A percentile compares a stretch with the other conserved stretches of the same genome.
These are phyloP conservation scores for Panicum miliaceum DNA, from an alignment of 176 grass and related monocot genomes.

Conservation along the genomic window DNA sequence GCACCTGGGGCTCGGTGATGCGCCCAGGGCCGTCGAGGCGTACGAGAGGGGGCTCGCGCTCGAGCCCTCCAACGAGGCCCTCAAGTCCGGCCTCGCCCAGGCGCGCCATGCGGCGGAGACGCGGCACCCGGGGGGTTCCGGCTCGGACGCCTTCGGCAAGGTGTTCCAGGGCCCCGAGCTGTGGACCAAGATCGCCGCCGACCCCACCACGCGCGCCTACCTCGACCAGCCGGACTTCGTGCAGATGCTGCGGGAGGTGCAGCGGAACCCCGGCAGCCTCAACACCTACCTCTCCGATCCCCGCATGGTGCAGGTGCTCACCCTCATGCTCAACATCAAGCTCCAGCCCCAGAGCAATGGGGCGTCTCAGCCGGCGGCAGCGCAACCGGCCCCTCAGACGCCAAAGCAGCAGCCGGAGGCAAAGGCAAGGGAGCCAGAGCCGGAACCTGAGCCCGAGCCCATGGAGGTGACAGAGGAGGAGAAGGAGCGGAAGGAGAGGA, in stretches of 20 bases:
- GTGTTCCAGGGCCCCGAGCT: constrained; percentile 96
- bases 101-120: constrained; percentile 53
- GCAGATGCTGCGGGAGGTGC: constrained; percentile 84
- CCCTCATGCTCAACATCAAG: constrained; percentile 85
- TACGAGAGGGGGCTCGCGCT: constrained; percentile 85
- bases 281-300: constrained; percentile 76
- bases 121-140: constrained; percentile 23
- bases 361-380: constrained; percentile 22
- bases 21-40: constrained; percentile 52
- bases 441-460: constrained; percentile 53
- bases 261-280: constrained; percentile 80
- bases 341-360: constrained; percentile 47
- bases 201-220: constrained; percentile 74
- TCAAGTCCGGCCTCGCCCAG: constrained; percentile 63
- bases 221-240: constrained; percentile 89
- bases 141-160: constrained; percentile 58
- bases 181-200: constrained; percentile 82
- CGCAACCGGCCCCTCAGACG: constrained; percentile 35
- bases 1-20: constrained; percentile 71
- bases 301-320: constrained; percentile 93
- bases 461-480: constrained; percentile 73
- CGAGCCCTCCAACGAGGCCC: constrained; percentile 71
- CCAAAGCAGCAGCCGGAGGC: constrained; percentile 29
- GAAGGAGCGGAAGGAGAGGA: constrained; percentile 65
- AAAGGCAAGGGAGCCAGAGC: constrained; percentile 56